Conservation (phyloP, 2,329 filamentous ascomycete species). For the Aspergillus caelatus region DNA sequence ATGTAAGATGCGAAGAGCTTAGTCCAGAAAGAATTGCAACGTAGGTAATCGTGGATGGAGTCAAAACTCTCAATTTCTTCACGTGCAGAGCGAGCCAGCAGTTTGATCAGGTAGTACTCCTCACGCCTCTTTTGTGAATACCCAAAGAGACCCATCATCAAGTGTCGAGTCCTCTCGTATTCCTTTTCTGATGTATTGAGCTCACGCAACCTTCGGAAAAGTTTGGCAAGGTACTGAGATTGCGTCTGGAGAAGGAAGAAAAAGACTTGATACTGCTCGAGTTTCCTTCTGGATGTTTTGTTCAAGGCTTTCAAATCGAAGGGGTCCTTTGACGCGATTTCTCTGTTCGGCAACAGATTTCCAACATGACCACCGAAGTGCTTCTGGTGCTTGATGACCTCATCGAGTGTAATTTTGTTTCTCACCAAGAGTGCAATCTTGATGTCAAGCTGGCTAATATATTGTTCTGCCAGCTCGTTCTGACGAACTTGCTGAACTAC, state of each 20-base stretch:
- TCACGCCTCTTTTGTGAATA: conserved; percentile 96
- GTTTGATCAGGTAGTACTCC: conserved; percentile 92
- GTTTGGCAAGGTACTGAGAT: conserved; percentile 85
- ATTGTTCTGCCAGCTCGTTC: conserved; percentile 96
- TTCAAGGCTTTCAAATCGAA: conserved; percentile 97
- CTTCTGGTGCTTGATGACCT: conserved; percentile 94
- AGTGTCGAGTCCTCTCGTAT: conserved; percentile 84
- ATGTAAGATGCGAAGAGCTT: conserved; percentile 86
- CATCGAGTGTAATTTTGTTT: conserved; percentile 98
- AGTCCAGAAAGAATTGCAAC: conserved; percentile 91
- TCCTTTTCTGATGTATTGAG: conserved; percentile 87
- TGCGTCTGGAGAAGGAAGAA: conserved; percentile 98
- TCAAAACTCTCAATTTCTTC: conserved; percentile 79
- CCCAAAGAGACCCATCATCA: conserved; percentile 96
- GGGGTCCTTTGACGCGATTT: conserved; percentile 85
- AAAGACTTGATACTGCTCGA: conserved; percentile 94
- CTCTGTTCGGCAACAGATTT: conserved; percentile 81
- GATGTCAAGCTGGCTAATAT: conserved; percentile 97
- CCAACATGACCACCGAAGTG: conserved; percentile 91
- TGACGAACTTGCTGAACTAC: conserved; percentile 97
- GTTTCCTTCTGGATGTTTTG: conserved; percentile 91
- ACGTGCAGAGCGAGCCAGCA: conserved; percentile 77
- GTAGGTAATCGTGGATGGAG: conserved; percentile 79
- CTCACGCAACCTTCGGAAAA: conserved; percentile 84
- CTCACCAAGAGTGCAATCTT: conserved; percentile 98